phyloP scores from a whole-genome alignment of 2,329 filamentous ascomycete genomes.

The Colletotrichum liaoningense region DNA sequence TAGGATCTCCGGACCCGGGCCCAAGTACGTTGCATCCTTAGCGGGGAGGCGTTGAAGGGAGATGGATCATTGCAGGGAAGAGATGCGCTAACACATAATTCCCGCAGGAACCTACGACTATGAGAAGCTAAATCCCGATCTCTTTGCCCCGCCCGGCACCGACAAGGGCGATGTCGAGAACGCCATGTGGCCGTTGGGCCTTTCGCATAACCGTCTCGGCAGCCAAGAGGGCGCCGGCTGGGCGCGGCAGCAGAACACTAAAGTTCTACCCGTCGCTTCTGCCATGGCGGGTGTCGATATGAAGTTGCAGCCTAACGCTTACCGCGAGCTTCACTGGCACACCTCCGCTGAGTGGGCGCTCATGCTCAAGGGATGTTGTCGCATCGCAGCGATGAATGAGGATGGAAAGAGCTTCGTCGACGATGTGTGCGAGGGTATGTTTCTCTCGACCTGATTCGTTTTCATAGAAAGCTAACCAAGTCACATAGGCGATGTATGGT shows the following conservation, averaged over 20 bases:
- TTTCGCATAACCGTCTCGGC: constrained; percentile 61
- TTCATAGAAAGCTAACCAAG: background rate
- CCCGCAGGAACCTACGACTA: constrained; percentile 48
- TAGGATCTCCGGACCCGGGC: constrained; percentile 63
- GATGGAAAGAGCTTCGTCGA: constrained; percentile 60
- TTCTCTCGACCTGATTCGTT: fast-evolving
- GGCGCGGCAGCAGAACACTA: constrained; percentile 64
- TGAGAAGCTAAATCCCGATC: constrained; percentile 65
- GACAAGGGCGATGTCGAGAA: constrained; percentile 60
- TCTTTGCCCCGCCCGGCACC: constrained; percentile 64
- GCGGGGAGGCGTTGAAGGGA: background rate
- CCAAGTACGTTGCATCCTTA: constrained; percentile 51
- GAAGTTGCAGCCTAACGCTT: constrained; percentile 66
- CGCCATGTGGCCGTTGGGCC: constrained; percentile 65
- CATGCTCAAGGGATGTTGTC: constrained; percentile 64
- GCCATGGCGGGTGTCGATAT: constrained; percentile 70
- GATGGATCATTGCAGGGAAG: background rate
- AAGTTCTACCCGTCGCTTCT: constrained; percentile 60
- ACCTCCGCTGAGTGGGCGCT: constrained; percentile 64
- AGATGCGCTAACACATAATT: constrained; percentile 5
- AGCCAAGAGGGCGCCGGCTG: constrained; percentile 58
- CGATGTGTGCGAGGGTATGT: constrained; percentile 49
- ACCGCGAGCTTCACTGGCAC: constrained; percentile 74
- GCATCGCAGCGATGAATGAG: constrained; percentile 63
- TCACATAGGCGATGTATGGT: constrained; percentile 63